These are phyloP conservation scores for Solanum paucissectum DNA, from an alignment of 257 asterid species.

Conservation along the genomic window DNA sequence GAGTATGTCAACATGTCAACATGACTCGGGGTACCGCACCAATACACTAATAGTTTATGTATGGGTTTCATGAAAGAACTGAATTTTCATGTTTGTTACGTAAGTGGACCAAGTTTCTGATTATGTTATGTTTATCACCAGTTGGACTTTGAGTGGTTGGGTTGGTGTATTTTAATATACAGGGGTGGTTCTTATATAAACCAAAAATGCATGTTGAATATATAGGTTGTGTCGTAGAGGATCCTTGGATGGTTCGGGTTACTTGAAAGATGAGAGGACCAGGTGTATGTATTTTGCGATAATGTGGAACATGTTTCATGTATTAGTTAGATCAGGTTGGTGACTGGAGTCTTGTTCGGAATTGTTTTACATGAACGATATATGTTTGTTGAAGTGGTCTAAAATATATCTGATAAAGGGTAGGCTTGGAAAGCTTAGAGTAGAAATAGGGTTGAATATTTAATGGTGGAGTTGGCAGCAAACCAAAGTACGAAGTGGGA, in stretches of 20 bases:
- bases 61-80: background rate
- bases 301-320: background rate
- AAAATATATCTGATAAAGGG: background rate
- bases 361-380: background rate
- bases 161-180: too few species aligned
- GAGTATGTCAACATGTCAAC: too few species aligned
- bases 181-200: background rate
- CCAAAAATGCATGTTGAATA: background rate
- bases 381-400: background rate
- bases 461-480: background rate
- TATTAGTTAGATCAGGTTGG: background rate
- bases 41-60: background rate
- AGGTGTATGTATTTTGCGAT: too few species aligned
- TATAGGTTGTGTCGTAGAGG: background rate
- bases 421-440: background rate
- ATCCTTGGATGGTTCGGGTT: background rate
- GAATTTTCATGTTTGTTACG: background rate
- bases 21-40: background rate
- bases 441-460: background rate
- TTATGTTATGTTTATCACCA: background rate
- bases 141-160: background rate
- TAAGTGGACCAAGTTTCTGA: background rate
- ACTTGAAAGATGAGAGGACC: background rate
- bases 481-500: background rate
- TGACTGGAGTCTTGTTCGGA: background rate